Conservation (phyloP, 306 rosid species). For the Macrotyloma uniflorum region DNA sequence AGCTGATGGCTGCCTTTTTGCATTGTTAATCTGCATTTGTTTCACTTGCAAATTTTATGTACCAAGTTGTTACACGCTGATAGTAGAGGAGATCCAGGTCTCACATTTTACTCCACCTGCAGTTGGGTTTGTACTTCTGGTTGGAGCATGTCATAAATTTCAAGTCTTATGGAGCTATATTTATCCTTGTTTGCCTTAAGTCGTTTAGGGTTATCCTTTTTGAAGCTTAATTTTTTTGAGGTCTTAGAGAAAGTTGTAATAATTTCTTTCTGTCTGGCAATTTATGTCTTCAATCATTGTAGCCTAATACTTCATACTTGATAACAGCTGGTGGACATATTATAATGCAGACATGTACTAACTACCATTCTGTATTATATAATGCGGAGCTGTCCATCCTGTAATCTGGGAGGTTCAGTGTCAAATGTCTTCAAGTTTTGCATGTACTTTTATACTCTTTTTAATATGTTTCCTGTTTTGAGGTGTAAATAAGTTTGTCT, state of each 20-base stretch:
- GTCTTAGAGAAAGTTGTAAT: not conserved
- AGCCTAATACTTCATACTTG: not conserved
- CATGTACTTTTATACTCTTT: not conserved
- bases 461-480: not conserved
- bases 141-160: not conserved
- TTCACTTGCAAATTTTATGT: slow-evolving; percentile 12
- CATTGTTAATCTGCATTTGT: not conserved
- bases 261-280: not conserved
- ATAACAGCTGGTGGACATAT: not conserved
- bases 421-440: not conserved
- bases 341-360: not conserved
- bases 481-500: not conserved
- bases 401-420: not conserved
- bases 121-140: not conserved
- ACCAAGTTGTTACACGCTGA: not conserved
- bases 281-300: not conserved
- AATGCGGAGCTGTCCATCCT: not conserved
- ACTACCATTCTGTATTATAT: not conserved
- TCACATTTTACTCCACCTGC: not conserved
- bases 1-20: not conserved
- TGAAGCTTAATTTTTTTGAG: not conserved
- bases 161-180: not conserved
- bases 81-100: not conserved
- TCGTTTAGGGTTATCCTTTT: not conserved
- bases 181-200: not conserved